Evolutionary conservation across 2,329 filamentous ascomycete genomes (phyloP).

Genomic region (Fusarium mangiferae): DNA sequence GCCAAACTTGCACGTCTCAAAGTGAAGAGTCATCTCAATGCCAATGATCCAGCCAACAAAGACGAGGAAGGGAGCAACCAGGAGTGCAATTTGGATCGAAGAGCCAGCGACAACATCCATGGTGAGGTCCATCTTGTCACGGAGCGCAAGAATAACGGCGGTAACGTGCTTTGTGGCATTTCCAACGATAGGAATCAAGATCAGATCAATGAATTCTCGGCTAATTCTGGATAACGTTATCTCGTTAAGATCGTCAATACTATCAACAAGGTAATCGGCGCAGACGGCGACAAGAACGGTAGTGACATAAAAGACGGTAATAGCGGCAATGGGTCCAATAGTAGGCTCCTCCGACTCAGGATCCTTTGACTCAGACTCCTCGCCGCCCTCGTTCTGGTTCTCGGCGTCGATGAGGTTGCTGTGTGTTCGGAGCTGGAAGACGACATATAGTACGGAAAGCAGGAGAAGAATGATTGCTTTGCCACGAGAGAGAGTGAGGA

Average conservation of each 20-base stretch:
- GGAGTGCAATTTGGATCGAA: conserved; percentile 83
- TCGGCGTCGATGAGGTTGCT: conserved; percentile 75
- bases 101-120: conserved; percentile 86
- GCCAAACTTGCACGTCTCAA: conserved; percentile 66
- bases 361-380: conserved; percentile 51
- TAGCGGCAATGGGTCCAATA: conserved; percentile 72
- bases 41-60: conserved; percentile 82
- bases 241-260: conserved; percentile 82
- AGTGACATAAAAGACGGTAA: conserved; percentile 73
- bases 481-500: too few species aligned
- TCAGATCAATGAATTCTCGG: conserved; percentile 81
- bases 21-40: conserved; percentile 79
- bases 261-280: conserved; percentile 80
- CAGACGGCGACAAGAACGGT: conserved; percentile 79
- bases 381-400: conserved; percentile 34
- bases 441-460: too few species aligned
- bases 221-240: too few species aligned
- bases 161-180: conserved; percentile 86
- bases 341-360: conserved; percentile 62
- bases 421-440: conserved; percentile 53
- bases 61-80: conserved; percentile 83
- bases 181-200: conserved; percentile 81
- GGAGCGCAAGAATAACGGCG: conserved; percentile 79
- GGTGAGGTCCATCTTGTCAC: conserved; percentile 79
- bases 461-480: too few species aligned